Conservation (phyloP, 768 basidiomycete species). For the Termitomyces sp. region DNA sequence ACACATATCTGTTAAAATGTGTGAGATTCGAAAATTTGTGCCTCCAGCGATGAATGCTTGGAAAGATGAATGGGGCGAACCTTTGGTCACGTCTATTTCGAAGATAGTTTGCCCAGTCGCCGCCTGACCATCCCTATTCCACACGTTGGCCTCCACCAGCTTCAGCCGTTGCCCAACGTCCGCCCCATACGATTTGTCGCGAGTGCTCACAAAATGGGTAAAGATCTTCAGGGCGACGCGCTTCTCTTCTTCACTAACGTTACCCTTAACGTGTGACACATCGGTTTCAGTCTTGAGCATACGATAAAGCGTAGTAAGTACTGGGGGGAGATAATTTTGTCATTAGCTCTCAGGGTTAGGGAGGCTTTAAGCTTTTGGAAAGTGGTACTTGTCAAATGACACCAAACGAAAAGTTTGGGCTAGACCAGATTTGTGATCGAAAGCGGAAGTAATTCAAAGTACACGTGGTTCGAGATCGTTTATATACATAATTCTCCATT, state of each 20-base stretch:
- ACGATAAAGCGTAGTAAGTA: conserved; percentile 1
- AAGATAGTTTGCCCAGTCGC: conserved; percentile 32
- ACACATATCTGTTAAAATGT: conserved; percentile 50
- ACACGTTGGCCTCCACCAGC: conserved; percentile 34
- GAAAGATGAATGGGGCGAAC: conserved; percentile 16
- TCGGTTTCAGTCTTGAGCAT: conserved; percentile 12
- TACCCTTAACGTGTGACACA: conserved; percentile 34
- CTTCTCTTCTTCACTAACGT: conserved; percentile 36
- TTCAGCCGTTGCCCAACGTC: conserved; percentile 34
- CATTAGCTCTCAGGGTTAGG: background rate
- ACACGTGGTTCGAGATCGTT: conserved; percentile 5
- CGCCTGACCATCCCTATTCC: conserved; percentile 10
- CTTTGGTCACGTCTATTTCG: conserved; percentile 36
- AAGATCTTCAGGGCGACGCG: conserved; percentile 29
- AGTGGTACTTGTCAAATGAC: background rate
- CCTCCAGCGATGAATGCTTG: too few species aligned
- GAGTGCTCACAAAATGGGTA: conserved; percentile 32
- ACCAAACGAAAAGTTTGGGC: background rate
- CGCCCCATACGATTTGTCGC: conserved; percentile 32
- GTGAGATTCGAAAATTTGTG: background rate
- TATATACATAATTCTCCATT: too few species aligned
- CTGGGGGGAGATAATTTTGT: background rate
- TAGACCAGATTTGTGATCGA: conserved; percentile 8
- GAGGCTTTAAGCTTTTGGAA: conserved; percentile 4
- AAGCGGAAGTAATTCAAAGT: background rate